Evolutionary conservation across 1,139 yeast species (phyloP).

Genomic region (Suhomyces kunorum): DNA sequence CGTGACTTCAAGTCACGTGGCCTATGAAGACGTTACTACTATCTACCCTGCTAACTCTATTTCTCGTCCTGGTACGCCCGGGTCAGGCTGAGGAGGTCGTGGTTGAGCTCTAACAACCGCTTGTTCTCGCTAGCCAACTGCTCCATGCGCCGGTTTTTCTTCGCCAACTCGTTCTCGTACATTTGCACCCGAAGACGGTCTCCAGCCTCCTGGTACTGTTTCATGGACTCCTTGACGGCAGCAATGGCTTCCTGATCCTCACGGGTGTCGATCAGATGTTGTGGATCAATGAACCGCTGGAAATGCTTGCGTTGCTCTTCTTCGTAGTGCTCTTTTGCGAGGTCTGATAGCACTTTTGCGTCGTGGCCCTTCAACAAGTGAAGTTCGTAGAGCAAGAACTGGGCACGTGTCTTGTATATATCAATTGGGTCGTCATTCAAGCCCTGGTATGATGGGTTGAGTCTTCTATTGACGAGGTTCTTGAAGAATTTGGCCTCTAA

Average conservation of each 20-base stretch:
- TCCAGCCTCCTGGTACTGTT: constrained; percentile 18
- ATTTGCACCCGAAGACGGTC: constrained; percentile 22
- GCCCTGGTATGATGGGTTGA: neutral
- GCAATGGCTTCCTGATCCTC: constrained; percentile 17
- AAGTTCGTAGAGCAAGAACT: constrained; percentile 28
- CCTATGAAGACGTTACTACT: neutral
- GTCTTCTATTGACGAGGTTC: neutral
- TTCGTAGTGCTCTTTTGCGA: constrained; percentile 30
- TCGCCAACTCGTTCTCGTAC: constrained; percentile 28
- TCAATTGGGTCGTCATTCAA: neutral
- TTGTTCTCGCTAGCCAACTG: constrained; percentile 33
- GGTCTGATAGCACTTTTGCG: constrained; percentile 28
- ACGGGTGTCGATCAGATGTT: constrained; percentile 5
- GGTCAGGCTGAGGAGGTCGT: constrained; percentile 20
- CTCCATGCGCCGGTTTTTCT: constrained; percentile 28
- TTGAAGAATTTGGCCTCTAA: constrained; percentile 2
- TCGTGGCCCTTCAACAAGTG: constrained; percentile 24
- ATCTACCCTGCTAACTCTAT: neutral
- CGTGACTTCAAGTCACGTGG: neutral
- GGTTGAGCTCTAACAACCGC: constrained; percentile 37
- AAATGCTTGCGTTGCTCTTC: constrained; percentile 14
- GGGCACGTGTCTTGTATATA: constrained; percentile 7
- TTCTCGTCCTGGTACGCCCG: neutral
- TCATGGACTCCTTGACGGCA: constrained; percentile 19
- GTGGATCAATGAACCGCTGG: constrained; percentile 9